phyloP scores from a whole-genome alignment of 768 basidiomycete species.

The Lactifluus piperatus region DNA sequence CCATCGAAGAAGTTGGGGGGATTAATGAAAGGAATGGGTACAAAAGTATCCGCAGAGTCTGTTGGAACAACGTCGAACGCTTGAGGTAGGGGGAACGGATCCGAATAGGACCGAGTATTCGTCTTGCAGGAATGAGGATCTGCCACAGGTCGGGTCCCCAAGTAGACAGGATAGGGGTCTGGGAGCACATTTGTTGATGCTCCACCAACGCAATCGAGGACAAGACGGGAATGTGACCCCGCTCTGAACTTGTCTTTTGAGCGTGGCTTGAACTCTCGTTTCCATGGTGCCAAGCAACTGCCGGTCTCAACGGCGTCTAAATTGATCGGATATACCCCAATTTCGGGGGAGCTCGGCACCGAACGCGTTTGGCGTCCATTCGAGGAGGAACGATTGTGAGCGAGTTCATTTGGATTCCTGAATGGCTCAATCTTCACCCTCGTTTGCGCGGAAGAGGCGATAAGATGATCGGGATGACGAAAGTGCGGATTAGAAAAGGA shows the following conservation, averaged over 20 bases:
- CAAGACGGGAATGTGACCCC: slow-evolving; percentile 14
- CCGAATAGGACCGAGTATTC: slow-evolving; percentile 57
- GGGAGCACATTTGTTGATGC: not conserved
- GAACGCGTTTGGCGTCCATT: slow-evolving; percentile 20
- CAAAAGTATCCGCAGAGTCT: slow-evolving; percentile 41
- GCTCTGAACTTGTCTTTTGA: slow-evolving; percentile 22
- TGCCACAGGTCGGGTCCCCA: slow-evolving; percentile 16
- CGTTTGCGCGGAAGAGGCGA: slow-evolving; percentile 25
- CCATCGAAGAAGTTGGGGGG: slow-evolving; percentile 56
- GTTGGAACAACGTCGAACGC: slow-evolving; percentile 48
- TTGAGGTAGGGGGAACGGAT: slow-evolving; percentile 42
- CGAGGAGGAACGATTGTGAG: slow-evolving; percentile 43
- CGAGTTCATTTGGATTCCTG: slow-evolving; percentile 41
- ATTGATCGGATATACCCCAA: slow-evolving; percentile 2
- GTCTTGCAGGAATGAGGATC: slow-evolving; percentile 28
- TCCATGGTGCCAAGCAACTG: slow-evolving; percentile 38
- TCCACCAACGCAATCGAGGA: slow-evolving; percentile 5
- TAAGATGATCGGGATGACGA: not conserved
- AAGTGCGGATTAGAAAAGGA: slow-evolving; percentile 5
- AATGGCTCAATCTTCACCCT: slow-evolving; percentile 39
- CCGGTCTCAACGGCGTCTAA: slow-evolving; percentile 25
- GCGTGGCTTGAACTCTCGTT: slow-evolving; percentile 28
- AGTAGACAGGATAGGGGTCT: slow-evolving; percentile 19
- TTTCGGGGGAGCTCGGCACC: slow-evolving; percentile 6
- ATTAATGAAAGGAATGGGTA: slow-evolving; percentile 38